These are phyloP conservation scores for Globisporangium radiosum DNA, from an alignment of 352 stramenopile genomes.

Conservation along the genomic window DNA sequence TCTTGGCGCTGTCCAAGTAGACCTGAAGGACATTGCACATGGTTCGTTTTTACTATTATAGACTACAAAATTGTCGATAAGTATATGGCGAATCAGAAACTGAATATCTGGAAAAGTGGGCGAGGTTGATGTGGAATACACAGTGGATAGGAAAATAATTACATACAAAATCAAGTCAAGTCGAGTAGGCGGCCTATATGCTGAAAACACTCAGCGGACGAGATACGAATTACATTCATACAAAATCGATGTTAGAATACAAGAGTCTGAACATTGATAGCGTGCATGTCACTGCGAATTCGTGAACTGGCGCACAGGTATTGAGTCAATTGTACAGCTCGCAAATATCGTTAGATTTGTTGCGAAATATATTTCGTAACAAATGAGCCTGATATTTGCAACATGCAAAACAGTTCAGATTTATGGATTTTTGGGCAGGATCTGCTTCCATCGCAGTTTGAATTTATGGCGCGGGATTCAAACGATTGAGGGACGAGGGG, in stretches of 20 bases:
- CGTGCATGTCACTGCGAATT: too few species aligned
- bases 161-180: too few species aligned
- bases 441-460: not conserved
- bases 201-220: not conserved
- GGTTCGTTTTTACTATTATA: not conserved
- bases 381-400: not conserved
- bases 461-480: slow-evolving; percentile 9
- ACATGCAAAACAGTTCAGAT: not conserved
- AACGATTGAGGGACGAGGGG: not conserved
- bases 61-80: too few species aligned
- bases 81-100: too few species aligned
- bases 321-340: not conserved
- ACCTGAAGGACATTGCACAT: slow-evolving; percentile 85
- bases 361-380: not conserved
- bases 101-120: too few species aligned
- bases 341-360: not conserved
- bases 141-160: not conserved
- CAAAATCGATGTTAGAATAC: too few species aligned
- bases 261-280: not conserved
- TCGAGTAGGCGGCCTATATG: too few species aligned
- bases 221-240: too few species aligned
- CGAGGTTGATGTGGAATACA: too few species aligned
- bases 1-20: slow-evolving; percentile 85
- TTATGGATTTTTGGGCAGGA: not conserved
- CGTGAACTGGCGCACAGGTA: too few species aligned